A percentile compares a stretch with the other conserved stretches of the same genome.
Conservation (phyloP, 2,329 filamentous ascomycete species). For the Trichophaea hybrida region DNA sequence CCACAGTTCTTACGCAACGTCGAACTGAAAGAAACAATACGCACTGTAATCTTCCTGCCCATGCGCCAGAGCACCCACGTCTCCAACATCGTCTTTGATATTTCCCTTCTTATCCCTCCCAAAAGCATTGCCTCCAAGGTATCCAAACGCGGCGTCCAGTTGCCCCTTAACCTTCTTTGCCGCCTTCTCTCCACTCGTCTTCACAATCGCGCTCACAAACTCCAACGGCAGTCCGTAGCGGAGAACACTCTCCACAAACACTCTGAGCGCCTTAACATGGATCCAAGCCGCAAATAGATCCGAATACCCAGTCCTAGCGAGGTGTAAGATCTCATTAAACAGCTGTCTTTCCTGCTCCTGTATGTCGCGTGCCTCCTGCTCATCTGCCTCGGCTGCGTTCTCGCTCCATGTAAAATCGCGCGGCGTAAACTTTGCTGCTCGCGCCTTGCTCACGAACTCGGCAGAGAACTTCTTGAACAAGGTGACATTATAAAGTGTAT, state of each 20-base stretch:
- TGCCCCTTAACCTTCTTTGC: conserved; percentile 64
- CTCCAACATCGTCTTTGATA: conserved; percentile 76
- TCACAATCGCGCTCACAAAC: conserved; percentile 70
- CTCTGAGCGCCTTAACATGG: conserved; percentile 75
- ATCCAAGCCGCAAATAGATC: conserved; percentile 94
- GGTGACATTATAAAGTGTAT: conserved; percentile 72
- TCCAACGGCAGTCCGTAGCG: conserved; percentile 84
- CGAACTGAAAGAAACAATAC: conserved; percentile 94
- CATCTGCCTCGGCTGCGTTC: conserved; percentile 77
- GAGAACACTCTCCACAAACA: conserved; percentile 97
- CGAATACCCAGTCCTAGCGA: conserved; percentile 85
- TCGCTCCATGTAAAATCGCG: conserved; percentile 88
- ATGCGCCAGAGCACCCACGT: conserved; percentile 58
- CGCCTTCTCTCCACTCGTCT: conserved; percentile 55
- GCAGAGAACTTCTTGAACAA: conserved; percentile 80
- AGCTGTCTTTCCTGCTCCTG: conserved; percentile 77
- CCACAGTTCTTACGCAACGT: conserved; percentile 41
- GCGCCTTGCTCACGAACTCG: conserved; percentile 83
- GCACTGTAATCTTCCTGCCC: conserved; percentile 64
- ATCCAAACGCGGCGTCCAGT: conserved; percentile 74
- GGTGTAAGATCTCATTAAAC: conserved; percentile 77
- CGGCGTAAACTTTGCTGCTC: conserved; percentile 88
- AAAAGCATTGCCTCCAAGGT: conserved; percentile 88
- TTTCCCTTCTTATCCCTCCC: conserved; percentile 78
- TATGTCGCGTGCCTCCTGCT: conserved; percentile 68